These are phyloP conservation scores for Huntiella decipiens DNA, from an alignment of 2,329 filamentous ascomycete species.

Conservation along the genomic window DNA sequence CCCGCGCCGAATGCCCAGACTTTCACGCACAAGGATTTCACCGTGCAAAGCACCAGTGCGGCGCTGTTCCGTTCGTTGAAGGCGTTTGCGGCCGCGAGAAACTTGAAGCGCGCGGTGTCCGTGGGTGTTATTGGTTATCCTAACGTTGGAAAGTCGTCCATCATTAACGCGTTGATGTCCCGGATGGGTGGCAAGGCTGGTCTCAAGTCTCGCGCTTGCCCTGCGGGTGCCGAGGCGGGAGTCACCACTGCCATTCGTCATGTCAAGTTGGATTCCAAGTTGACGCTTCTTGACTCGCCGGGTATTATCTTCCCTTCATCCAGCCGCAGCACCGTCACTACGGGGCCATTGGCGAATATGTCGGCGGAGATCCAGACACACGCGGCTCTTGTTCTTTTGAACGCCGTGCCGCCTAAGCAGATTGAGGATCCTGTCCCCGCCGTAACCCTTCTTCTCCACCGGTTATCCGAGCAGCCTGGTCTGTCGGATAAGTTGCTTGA, in stretches of 20 bases:
- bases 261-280: constrained; percentile 87
- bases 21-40: constrained; percentile 82
- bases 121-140: constrained; percentile 91
- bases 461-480: constrained; percentile 52
- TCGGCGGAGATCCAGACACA: constrained; percentile 54
- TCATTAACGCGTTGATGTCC: constrained; percentile 80
- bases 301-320: constrained; percentile 82
- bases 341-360: constrained; percentile 26
- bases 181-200: constrained; percentile 47
- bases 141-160: constrained; percentile 89
- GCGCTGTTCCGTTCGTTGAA: constrained; percentile 80
- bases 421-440: constrained; percentile 85
- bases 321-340: constrained; percentile 19
- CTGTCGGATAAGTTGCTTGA: constrained; percentile 63
- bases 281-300: constrained; percentile 83
- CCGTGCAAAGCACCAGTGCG: constrained; percentile 66
- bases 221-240: constrained; percentile 76
- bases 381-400: constrained; percentile 70
- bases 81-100: constrained; percentile 63
- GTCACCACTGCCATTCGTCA: constrained; percentile 76
- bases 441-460: constrained; percentile 64
- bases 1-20: constrained; percentile 70
- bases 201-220: constrained; percentile 46
- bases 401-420: constrained; percentile 81
- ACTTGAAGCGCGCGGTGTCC: constrained; percentile 74